Base-by-base conservation (phyloP, 1,284 basidiomycete species). In the Apiotrichum akiyoshidainum region DNA sequence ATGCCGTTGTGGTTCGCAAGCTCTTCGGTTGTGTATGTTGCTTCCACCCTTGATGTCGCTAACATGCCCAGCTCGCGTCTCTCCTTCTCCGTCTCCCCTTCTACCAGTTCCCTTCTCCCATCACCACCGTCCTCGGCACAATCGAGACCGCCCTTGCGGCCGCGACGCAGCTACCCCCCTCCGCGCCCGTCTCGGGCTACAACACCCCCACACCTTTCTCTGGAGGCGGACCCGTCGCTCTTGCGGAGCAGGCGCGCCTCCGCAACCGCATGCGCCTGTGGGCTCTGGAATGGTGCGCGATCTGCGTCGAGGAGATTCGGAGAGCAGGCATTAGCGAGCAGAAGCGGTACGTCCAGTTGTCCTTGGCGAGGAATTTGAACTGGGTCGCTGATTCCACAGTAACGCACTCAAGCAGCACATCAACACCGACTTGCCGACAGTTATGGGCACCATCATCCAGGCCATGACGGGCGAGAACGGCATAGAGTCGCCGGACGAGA, bases 221-320 rank as follows among this genome's bases (percentile, higher is more conserved):
- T 19, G 31, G 19, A 8, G 44, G 49, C 16, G 48, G 35, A 13
- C 48, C 35, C n/a, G 48, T 39, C 10, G 47, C 47, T 11, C 35
- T 52, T 21, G 39, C 47, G 35, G 65, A 67, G 17, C 59, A 54
- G 22, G 60, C 57, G 40, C 52, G 57, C 26, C n/a, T 71, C 19
- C 54, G 65, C 9, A 64, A 65, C 54, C 65, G 60, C 42, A 64
- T 69, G 55, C 65, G 70, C n/a, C 58, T 74, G 33, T 68, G 72
- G 67, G 67, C 69, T n/a, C 81, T 91, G 46, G 89, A 92, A 65
- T 91, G 91, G 76, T 79, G 91, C 33, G 82, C 85, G n/a, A 92
- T 92, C 57, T 86, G 84, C 0, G 88, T 89, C 1, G 89, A 93
- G 69, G 91, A 94, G 71, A 81, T 90, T 14, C 81, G 82, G 16